phyloP scores from a whole-genome alignment of 2,329 filamentous ascomycete species.

The Chaetomiaceae sp. region DNA sequence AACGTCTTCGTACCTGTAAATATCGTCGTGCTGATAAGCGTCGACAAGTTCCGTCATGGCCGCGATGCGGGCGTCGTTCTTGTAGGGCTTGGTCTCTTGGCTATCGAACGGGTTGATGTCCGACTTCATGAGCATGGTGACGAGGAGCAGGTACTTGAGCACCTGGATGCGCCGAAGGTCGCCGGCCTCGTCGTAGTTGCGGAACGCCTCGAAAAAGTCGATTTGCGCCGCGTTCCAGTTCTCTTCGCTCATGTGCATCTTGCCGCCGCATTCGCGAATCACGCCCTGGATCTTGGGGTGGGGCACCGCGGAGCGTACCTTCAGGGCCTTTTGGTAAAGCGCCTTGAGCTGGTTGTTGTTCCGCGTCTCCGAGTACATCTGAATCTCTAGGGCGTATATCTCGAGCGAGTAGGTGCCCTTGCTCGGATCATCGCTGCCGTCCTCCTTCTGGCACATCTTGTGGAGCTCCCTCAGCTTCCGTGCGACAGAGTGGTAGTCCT shows the following conservation, averaged over 20 bases:
- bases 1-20: slow-evolving; percentile 84
- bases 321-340: slow-evolving; percentile 85
- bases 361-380: slow-evolving; percentile 95
- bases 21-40: slow-evolving; percentile 92
- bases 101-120: slow-evolving; percentile 99
- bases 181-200: slow-evolving; percentile 97
- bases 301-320: slow-evolving; percentile 92
- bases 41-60: slow-evolving; percentile 98
- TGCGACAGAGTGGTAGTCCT: slow-evolving; percentile 74
- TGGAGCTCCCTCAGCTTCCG: slow-evolving; percentile 87
- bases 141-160: slow-evolving; percentile 91
- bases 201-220: slow-evolving; percentile 98
- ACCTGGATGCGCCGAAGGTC: slow-evolving; percentile 95
- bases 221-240: slow-evolving; percentile 97
- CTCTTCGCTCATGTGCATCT: slow-evolving; percentile 99
- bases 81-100: slow-evolving; percentile 97
- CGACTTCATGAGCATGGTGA: slow-evolving; percentile 97
- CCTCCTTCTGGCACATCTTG: slow-evolving; percentile 78
- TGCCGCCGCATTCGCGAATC: slow-evolving; percentile 96
- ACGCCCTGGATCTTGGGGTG: slow-evolving; percentile 99
- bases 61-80: slow-evolving; percentile 87
- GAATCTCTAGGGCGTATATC: slow-evolving; percentile 94
- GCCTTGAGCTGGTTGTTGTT: slow-evolving; percentile 97
- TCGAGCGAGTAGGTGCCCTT: slow-evolving; percentile 96
- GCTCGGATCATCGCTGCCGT: slow-evolving; percentile 84